Conservation (phyloP, 129 eudicot species). For the Mikania micrantha region DNA sequence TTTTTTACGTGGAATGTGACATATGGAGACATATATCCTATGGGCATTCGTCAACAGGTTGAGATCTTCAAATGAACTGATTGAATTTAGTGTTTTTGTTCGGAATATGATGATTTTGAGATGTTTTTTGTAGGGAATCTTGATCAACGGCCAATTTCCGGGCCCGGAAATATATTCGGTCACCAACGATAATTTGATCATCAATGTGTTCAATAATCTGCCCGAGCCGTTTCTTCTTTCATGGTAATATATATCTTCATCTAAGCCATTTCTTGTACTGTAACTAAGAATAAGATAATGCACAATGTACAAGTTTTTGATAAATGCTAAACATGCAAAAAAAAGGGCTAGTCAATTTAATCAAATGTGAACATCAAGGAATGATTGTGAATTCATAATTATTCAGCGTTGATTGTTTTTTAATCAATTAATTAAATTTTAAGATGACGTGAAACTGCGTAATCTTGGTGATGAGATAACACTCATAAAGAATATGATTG, state of each 20-base stretch:
- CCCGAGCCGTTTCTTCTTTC: slow-evolving; percentile 78
- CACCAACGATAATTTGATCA: slow-evolving; percentile 76
- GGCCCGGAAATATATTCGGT: slow-evolving; percentile 69
- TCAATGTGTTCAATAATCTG: slow-evolving; percentile 69
- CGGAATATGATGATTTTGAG: neutral
- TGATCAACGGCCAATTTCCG: slow-evolving; percentile 81
- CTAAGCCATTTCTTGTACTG: neutral
- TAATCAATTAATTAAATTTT: no score
- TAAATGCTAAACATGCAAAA: no score
- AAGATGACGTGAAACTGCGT: no score
- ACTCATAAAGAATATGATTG: no score
- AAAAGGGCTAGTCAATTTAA: neutral
- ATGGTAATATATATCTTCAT: slow-evolving; percentile 44
- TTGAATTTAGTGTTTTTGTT: neutral
- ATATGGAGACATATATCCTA: slow-evolving; percentile 67
- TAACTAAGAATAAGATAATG: neutral
- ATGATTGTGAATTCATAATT: neutral
- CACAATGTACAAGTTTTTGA: neutral
- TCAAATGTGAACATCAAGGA: slow-evolving; percentile 17
- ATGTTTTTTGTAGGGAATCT: slow-evolving; percentile 46
- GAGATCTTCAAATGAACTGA: neutral
- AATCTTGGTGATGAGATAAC: no score
- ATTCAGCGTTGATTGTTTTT: slow-evolving; percentile 17
- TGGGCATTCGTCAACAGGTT: slow-evolving; percentile 70
- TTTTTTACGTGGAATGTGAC: slow-evolving; percentile 62